Conservation (phyloP, 257 asterid species). For the Capsicum rhomboideum region DNA sequence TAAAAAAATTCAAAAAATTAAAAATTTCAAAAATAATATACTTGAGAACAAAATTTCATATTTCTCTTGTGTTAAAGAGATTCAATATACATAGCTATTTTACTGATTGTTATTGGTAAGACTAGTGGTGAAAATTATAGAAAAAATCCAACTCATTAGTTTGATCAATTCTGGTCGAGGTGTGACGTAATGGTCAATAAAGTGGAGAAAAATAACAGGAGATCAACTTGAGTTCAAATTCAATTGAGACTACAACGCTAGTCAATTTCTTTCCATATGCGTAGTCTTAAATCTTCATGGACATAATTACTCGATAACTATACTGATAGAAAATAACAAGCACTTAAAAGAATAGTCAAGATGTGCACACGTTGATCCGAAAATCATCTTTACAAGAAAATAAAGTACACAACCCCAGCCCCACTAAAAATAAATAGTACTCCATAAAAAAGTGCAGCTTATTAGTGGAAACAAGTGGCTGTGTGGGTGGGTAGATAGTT, state of each 20-base stretch:
- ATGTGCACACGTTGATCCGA: accelerated
- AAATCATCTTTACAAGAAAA: neutral
- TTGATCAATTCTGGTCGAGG: neutral
- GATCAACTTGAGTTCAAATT: neutral
- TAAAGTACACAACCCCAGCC: neutral
- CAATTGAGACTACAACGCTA: neutral
- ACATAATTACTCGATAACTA: too few relatives aligned
- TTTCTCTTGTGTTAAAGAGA: neutral
- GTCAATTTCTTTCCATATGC: too few relatives aligned
- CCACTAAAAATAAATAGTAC: too few relatives aligned
- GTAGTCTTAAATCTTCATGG: neutral
- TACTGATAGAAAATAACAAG: neutral
- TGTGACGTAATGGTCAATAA: neutral
- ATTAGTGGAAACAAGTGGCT: neutral
- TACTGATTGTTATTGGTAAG: too few relatives aligned
- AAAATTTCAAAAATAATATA: neutral
- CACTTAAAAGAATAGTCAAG: neutral
- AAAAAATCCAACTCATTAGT: too few relatives aligned
- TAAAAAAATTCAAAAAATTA: neutral
- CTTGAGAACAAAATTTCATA: neutral
- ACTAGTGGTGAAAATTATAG: too few relatives aligned
- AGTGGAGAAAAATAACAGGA: neutral
- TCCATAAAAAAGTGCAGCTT: neutral
- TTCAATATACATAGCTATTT: neutral
- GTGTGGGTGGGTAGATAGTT: neutral